Evolutionary conservation across 2,329 filamentous ascomycete genomes (phyloP), one percentile per base, ranked within the genome.

Genomic region (Talaromyces sp.): DNA sequence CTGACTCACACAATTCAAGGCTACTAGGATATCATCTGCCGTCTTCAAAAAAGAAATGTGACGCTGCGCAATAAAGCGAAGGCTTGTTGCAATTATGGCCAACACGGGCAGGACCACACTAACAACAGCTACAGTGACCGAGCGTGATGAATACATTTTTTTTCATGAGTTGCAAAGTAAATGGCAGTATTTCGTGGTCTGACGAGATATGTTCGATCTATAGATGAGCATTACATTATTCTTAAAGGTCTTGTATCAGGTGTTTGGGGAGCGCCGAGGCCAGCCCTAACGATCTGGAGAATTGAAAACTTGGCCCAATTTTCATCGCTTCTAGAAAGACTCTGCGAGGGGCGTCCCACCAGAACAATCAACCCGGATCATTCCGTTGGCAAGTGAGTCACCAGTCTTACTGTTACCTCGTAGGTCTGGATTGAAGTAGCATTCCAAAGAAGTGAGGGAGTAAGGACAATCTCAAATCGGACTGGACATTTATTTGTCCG

Each of bases 1-100:
- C 6, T 22, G n/a, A 63, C 60, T 63, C n/a, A 63, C 60, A 11
- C 49, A 54, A 14, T 63, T 63, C n/a, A 54, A 35, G 31, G 39
- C n/a, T 37, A 63, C 49, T 39, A 63, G n/a, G 13, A 63, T 56
- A 43, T 54, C 33, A n/a, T 63, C 60, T 24, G 39, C 3, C 16
- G 49, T 63, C 49, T 37, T 52, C n/a, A 41, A 35, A 22, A 22
- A 7, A 33, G 45, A 41, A 22, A 10, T 63, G 3, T 63, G 49
- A 10, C 60, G 43, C 39, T 63, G 60, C n/a, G 60, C 60, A 16
- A 22, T 22, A 45, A 45, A 63, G 11, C 60, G 60, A 50, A 63
- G 47, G 37, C 27, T 41, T 8, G 60, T 57, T 11, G 24, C 49
- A 31, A 63, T 41, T n/a, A 63, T 56, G 16, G 16, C 52, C 27